A percentile compares a stretch with the other conserved stretches of the same genome.
Evolutionary conservation across 139 green algal species (phyloP).

Genomic region (Chlamydomonas sphaeroides): DNA sequence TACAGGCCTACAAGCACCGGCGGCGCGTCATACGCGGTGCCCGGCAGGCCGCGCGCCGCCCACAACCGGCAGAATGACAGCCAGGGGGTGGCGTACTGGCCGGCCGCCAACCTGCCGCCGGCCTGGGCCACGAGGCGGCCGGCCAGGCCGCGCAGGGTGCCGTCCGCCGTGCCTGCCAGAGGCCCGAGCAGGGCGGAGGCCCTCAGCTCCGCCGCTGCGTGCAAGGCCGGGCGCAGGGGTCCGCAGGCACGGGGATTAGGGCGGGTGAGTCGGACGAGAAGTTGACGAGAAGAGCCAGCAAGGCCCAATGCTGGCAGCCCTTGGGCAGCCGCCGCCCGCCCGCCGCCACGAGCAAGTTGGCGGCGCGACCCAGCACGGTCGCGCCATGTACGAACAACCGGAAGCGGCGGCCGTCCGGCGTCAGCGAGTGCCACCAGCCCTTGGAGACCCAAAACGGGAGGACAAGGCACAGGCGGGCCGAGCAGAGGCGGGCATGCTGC

Average conservation of each 20-base stretch:
- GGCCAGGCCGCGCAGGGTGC: neutral
- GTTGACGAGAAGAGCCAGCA: neutral
- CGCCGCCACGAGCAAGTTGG: neutral
- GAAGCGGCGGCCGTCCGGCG: neutral
- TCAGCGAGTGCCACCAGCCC: slow-evolving; percentile 8
- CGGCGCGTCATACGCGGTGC: neutral
- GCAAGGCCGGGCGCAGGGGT: neutral
- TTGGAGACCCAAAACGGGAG: neutral
- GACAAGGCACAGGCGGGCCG: neutral
- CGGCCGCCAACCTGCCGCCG: neutral
- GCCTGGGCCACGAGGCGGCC: neutral
- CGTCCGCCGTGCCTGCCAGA: neutral
- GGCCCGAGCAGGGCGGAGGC: neutral
- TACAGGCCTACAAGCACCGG: neutral
- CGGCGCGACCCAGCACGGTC: neutral
- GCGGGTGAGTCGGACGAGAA: neutral
- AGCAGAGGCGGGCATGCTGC: neutral
- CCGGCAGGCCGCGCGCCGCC: neutral
- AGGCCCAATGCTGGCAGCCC: neutral
- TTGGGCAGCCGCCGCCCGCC: neutral
- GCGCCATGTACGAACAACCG: neutral
- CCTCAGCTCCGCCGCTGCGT: neutral
- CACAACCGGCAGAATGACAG: neutral
- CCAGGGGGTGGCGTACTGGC: neutral
- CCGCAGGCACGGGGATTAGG: neutral